Conservation (phyloP, 225 moss, liverwort and hornwort genomes). For the Climacium dendroides region DNA sequence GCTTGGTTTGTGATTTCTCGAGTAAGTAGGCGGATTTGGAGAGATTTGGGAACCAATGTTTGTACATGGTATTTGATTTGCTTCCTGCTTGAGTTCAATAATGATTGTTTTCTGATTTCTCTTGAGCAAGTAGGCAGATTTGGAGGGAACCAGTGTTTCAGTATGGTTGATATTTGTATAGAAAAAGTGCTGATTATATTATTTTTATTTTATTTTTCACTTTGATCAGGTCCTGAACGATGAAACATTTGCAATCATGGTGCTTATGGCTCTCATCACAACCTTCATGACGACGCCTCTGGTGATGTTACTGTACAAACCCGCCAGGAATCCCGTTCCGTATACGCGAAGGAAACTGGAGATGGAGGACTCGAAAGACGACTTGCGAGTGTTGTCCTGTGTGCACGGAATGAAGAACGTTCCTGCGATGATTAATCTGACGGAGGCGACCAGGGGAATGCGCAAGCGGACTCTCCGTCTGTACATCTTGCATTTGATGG, state of each 20-base stretch:
- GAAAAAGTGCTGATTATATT: background rate
- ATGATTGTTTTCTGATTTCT: background rate
- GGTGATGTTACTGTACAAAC: slow-evolving; percentile 74
- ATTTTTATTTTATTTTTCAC: background rate
- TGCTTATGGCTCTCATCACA: slow-evolving; percentile 79
- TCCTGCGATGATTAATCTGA: slow-evolving; percentile 73
- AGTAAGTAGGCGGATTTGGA: background rate
- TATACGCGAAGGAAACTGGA: slow-evolving; percentile 61
- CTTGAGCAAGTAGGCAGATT: background rate
- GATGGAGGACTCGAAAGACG: slow-evolving; percentile 49
- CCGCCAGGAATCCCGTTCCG: slow-evolving; percentile 53
- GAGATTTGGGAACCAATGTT: background rate
- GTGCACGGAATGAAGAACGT: slow-evolving; percentile 77
- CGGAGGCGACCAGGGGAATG: slow-evolving; percentile 64
- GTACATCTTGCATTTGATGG: slow-evolving; percentile 79
- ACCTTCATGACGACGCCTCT: slow-evolving; percentile 85
- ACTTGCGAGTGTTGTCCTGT: slow-evolving; percentile 60
- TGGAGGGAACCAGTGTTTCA: background rate
- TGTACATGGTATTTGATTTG: background rate
- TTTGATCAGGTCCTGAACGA: slow-evolving; percentile 60
- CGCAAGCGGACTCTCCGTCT: slow-evolving; percentile 54
- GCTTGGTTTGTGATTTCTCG: too few relatives aligned
- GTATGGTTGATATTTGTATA: background rate
- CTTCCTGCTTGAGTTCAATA: background rate
- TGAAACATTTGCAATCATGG: slow-evolving; percentile 85